Percentiles rank a stretch among this genome's conserved stretches.
These are phyloP conservation scores for Magnolia changhungtana DNA, from an alignment of 164 flowering plant genomes.

Conservation along the genomic window DNA sequence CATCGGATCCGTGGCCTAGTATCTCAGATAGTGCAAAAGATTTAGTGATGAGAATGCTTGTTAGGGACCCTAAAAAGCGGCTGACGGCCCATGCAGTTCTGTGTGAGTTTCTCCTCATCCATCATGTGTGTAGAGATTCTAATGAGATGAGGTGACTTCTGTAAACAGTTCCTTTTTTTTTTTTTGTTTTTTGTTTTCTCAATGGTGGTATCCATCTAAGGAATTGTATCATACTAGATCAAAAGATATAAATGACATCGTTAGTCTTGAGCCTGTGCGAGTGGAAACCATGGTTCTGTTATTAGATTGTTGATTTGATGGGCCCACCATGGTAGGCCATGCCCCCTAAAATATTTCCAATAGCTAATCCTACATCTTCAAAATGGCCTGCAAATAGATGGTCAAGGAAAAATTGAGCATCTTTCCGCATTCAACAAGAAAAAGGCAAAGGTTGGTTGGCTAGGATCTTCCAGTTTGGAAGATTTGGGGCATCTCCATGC, in stretches of 20 bases:
- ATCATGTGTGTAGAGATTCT: neutral
- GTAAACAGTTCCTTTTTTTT: neutral
- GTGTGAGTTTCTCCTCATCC: conserved; percentile 41
- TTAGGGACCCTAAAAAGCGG: conserved; percentile 62
- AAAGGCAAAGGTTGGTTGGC: neutral
- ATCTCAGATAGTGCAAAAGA: conserved; percentile 82
- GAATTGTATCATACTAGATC: neutral
- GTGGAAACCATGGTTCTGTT: neutral
- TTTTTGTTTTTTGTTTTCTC: neutral
- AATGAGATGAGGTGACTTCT: neutral
- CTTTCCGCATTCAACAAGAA: neutral
- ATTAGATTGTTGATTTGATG: neutral
- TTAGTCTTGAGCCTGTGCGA: neutral
- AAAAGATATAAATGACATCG: too few species aligned
- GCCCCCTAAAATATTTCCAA: neutral
- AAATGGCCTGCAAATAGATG: neutral
- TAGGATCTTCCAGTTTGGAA: neutral
- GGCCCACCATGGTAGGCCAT: neutral
- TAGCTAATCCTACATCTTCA: too few species aligned
- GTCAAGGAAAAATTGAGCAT: neutral
- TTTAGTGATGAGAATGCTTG: conserved; percentile 66
- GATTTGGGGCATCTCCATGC: neutral
- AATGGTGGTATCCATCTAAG: neutral
- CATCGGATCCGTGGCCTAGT: conserved; percentile 78
- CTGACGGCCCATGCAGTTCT: conserved; percentile 79